A percentile compares a stretch with the other conserved stretches of the same genome.
Conservation (phyloP, 179 eudicot species). For the Amaranthus tricolor region DNA sequence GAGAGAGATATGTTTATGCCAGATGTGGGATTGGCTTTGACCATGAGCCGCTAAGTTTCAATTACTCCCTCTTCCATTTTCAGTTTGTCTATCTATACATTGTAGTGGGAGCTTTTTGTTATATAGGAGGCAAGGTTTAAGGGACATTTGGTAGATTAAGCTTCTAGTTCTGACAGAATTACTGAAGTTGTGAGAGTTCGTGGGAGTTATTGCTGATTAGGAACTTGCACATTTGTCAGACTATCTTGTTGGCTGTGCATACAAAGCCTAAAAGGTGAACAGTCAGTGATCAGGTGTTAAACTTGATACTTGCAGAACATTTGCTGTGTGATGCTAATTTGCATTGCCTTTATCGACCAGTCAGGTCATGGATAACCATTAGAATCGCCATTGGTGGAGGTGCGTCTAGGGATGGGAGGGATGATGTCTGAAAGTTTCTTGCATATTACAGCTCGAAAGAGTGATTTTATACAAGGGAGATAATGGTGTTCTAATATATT, state of each 20-base stretch:
- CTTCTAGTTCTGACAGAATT: neutral
- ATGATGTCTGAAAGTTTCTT: neutral
- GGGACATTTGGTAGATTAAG: neutral
- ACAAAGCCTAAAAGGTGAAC: neutral
- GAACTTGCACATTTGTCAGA: neutral
- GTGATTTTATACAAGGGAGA: neutral
- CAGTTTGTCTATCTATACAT: too few species aligned
- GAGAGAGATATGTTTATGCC: neutral
- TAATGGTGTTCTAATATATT: too few species aligned
- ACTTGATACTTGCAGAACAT: too few species aligned
- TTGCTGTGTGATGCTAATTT: neutral
- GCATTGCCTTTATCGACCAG: neutral
- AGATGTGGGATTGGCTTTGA: neutral
- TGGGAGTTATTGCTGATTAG: neutral
- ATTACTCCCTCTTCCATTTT: neutral
- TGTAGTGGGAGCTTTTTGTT: neutral
- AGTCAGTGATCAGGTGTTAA: neutral
- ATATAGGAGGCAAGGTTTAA: neutral
- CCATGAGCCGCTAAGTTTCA: neutral
- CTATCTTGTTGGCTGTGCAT: neutral
- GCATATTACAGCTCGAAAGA: neutral
- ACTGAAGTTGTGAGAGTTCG: neutral
- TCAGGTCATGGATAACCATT: neutral
- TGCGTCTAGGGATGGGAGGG: neutral
- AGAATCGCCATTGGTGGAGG: too few species aligned